Base-by-base conservation (phyloP, 2,329 filamentous ascomycete genomes). In the Cephalotrichum gorgonifer region DNA sequence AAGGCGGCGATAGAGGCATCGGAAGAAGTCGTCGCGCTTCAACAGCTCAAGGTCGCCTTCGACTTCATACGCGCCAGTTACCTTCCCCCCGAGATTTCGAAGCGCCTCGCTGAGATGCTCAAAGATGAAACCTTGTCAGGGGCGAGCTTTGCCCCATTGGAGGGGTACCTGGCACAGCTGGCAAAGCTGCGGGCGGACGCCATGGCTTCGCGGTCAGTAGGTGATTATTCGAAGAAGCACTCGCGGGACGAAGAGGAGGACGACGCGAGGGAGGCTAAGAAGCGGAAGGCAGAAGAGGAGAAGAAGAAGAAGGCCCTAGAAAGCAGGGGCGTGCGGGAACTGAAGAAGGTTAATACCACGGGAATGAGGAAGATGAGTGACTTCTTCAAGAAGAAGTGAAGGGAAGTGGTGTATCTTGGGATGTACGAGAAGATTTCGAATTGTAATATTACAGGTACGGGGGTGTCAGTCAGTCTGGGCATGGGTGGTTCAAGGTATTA, bases 341-440 rank as follows among this genome's bases (percentile, higher is more conserved):
- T 98, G 59, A 86, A 86, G 63, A 98, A 97, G 69, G 91, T 90
- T 44, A 86, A 97, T 66, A 90, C 85, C 0, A 79, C 69, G 22
- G 93, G 93, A 2, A 98, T 98, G 93, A 93, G 86, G 76, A 98
- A 97, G 72, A 78, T 98, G 78, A 95, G 87, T 62, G 79, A 83
- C 53, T 98, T 98, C 68, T 98, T 98, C 65, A 81, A 81, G 52
- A 94, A 91, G 68, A 78, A 77, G 54, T 61, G 53, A 56, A 22
- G 39, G n/a, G 31, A 26, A 15, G 12, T n/a, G 12, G 41, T 31
- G 6, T n/a, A 20, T 22, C 8, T 3, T 20, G 35, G 35, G 17
- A 22, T 22, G 7, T 39, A 17, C 22, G 54, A n/a, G n/a, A n/a
- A 17, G 20, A 4, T 20, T 20, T 30, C 22, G 6, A 22, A 2